A percentile compares a stretch with the other conserved stretches of the same genome.
phyloP scores from a whole-genome alignment of 371 early-diverging fungal genomes.

The Capillidium heterosporum region DNA sequence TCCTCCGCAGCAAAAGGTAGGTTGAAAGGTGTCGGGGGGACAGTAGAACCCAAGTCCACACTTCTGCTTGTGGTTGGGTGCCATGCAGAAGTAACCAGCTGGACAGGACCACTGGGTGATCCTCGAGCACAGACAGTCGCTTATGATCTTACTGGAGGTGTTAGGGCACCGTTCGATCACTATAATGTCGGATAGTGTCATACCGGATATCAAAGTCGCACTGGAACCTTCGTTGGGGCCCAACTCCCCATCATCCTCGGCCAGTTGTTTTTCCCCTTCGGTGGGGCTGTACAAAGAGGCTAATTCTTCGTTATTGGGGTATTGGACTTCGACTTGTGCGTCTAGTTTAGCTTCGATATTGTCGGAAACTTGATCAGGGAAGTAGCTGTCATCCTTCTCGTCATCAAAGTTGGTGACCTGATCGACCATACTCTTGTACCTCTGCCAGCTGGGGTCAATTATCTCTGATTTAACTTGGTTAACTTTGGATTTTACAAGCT shows the following conservation, averaged over 20 bases:
- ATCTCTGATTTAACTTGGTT: neutral
- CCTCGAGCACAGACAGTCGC: neutral
- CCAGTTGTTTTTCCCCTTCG: too few species aligned
- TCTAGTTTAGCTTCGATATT: neutral
- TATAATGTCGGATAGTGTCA: neutral
- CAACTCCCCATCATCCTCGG: neutral
- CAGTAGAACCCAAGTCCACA: constrained; percentile 16
- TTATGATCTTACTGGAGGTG: neutral
- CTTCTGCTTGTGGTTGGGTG: neutral
- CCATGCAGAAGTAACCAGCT: constrained; percentile 8
- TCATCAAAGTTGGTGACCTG: neutral
- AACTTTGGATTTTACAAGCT: neutral
- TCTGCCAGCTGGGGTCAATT: neutral
- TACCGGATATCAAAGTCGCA: neutral
- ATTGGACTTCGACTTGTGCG: neutral
- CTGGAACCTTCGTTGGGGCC: neutral
- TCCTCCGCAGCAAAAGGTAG: constrained; percentile 23
- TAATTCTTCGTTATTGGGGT: neutral
- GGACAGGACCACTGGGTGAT: neutral
- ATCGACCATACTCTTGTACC: neutral
- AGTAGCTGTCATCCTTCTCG: too few species aligned
- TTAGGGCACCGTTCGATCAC: neutral
- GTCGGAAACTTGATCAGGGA: neutral
- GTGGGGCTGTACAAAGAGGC: neutral
- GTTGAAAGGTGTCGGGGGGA: constrained; percentile 23